Base-by-base conservation (phyloP, 2,329 filamentous ascomycete genomes). In the Simplicillium sp. region DNA sequence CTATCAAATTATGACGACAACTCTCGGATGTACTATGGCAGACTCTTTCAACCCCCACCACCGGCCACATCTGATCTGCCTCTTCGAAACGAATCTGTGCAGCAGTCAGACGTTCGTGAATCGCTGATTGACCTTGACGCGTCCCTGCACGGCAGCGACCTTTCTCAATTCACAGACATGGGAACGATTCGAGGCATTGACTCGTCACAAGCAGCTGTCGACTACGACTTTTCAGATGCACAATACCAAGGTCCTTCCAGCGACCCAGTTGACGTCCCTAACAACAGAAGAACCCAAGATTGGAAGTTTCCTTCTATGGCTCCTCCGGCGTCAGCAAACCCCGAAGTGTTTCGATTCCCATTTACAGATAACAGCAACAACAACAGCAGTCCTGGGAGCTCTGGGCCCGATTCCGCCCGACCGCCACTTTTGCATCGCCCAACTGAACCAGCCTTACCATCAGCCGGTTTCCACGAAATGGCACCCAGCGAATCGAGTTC, bases 71-170 rank as follows among this genome's bases (percentile, higher is more conserved):
- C 75, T 0, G 77, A 82, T 50, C 63, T 82, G 7, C 77, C 77
- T 0, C 56, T 82, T 2, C 66, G 77, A 18, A 68, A 81, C 44
- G 69, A 79, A 49, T 74, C 73, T 11, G 34, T 63, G 55, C 50
- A 70, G 14, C 66, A 56, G 52, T 66, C 48, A 56, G 57, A 71
- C 3, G 67, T 80, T n/a, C 64, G 74, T 41, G 77, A 82, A 51
- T 80, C 77, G 1, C 65, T 82, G 14, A 83, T 82, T 42, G 78
- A 82, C 48, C 66, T 82, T 7, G 79, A 81, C 46, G 73, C 68
- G 2, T 80, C 76, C 14, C 60, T 82, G 7, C 65, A 70, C 34
- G 74, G 73, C 2, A 69, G 64, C 31, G 71, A 74, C 3, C 60
- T 77, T 1, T 75, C 76, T 1, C 70, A 66, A 40, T 81, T 80